These are phyloP conservation scores for Aspergillus bridgeri DNA, from an alignment of 495 filamentous ascomycete species.

Conservation along the genomic window DNA sequence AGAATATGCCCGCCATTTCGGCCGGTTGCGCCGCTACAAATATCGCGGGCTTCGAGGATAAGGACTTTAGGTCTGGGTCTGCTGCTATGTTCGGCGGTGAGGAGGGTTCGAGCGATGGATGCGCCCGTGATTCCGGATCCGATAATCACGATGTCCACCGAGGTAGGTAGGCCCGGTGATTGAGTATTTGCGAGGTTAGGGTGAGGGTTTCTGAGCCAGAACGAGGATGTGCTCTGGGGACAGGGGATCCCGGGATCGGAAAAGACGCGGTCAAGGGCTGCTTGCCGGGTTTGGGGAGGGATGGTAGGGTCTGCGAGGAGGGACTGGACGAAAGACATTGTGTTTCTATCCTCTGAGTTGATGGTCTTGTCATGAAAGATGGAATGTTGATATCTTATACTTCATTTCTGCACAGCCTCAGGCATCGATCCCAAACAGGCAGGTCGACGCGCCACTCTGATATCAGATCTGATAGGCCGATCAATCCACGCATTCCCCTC, in stretches of 20 bases:
- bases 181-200: constrained; percentile 57
- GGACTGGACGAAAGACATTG: constrained; percentile 25
- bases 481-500: background rate
- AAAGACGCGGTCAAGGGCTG: constrained; percentile 24
- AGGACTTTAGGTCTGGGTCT: constrained; percentile 44
- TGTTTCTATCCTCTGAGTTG: background rate
- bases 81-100: constrained; percentile 23
- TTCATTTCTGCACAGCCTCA: no score
- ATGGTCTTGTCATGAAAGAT: no score
- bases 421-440: background rate
- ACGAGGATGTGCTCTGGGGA: constrained; percentile 58
- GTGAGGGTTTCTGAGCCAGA: constrained; percentile 62
- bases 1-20: constrained; percentile 47
- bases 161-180: constrained; percentile 54
- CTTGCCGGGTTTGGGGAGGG: constrained; percentile 18
- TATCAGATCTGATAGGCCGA: background rate
- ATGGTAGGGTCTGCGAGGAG: constrained; percentile 20
- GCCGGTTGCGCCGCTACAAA: constrained; percentile 79
- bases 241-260: constrained; percentile 33
- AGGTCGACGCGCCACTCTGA: no score
- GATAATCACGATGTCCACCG: constrained; percentile 64
- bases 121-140: constrained; percentile 70
- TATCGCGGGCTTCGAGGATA: constrained; percentile 76
- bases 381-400: no score
- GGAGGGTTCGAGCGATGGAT: constrained; percentile 61